Evolutionary conservation across 495 filamentous ascomycete genomes (phyloP).

Genomic region (Cladorrhinum samala): DNA sequence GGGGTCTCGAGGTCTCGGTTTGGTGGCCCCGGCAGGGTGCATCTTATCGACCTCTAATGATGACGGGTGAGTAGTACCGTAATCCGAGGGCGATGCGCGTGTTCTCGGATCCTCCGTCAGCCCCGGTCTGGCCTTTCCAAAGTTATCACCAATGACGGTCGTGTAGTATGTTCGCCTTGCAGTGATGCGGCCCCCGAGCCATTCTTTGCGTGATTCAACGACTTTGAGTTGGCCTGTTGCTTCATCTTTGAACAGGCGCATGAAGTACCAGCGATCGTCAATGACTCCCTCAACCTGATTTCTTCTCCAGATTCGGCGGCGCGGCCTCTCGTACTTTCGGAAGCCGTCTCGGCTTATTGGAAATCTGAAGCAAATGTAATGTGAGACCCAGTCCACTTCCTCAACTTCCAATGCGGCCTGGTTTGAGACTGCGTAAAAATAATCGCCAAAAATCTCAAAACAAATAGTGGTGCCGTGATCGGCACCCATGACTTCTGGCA

Average conservation of each 20-base stretch:
- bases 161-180: slow-evolving; percentile 65
- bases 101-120: not conserved
- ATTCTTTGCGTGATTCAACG: slow-evolving; percentile 67
- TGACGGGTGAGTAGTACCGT: no score
- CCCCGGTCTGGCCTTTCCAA: not conserved
- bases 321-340: slow-evolving; percentile 28
- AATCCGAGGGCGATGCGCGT: not conserved
- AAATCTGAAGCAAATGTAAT: slow-evolving; percentile 63
- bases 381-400: slow-evolving; percentile 63
- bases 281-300: slow-evolving; percentile 68
- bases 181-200: slow-evolving; percentile 52
- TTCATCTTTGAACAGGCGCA: slow-evolving; percentile 61
- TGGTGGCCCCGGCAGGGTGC: not conserved
- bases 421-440: slow-evolving; percentile 69
- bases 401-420: slow-evolving; percentile 56
- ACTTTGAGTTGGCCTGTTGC: slow-evolving; percentile 53
- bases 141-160: slow-evolving; percentile 41
- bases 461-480: slow-evolving; percentile 64
- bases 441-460: slow-evolving; percentile 64
- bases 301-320: slow-evolving; percentile 55
- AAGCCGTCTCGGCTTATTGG: slow-evolving; percentile 36
- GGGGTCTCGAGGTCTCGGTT: slow-evolving; percentile 9
- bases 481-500: slow-evolving; percentile 50
- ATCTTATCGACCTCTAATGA: slow-evolving; percentile 5
- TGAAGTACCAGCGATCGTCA: slow-evolving; percentile 68